Conservation (phyloP, 768 basidiomycete genomes). For the Leccinum arenicola region DNA sequence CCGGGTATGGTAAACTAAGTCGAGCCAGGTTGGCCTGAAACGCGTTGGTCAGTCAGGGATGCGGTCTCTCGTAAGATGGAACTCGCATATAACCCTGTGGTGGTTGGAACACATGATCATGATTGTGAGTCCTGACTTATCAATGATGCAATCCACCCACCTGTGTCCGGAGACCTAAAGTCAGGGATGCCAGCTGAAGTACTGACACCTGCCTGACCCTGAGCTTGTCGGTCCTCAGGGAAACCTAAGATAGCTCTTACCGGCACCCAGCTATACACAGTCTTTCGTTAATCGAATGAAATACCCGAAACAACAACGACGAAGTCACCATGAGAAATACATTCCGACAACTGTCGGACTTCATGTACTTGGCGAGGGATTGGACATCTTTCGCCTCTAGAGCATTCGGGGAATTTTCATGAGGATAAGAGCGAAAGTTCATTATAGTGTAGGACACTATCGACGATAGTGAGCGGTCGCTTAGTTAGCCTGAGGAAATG, state of each 20-base stretch:
- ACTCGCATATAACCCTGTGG: constrained; percentile 30
- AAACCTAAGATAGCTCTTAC: constrained; percentile 34
- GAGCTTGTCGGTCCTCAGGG: background rate
- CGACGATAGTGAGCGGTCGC: background rate
- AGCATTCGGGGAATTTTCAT: constrained; percentile 12
- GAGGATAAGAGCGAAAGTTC: constrained; percentile 6
- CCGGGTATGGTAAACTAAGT: constrained; percentile 83
- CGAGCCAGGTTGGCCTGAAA: constrained; percentile 71
- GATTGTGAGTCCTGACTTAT: background rate
- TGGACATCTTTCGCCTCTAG: constrained; percentile 39
- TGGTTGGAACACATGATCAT: background rate
- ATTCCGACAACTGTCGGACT: constrained; percentile 63
- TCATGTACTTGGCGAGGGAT: constrained; percentile 63
- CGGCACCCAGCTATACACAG: constrained; percentile 57
- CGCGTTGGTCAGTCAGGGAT: background rate
- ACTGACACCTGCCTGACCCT: constrained; percentile 52
- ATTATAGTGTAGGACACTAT: constrained; percentile 2
- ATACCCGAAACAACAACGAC: background rate
- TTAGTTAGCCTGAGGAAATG: background rate
- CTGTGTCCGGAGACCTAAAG: constrained; percentile 84
- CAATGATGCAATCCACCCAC: constrained; percentile 35
- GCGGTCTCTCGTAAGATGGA: background rate
- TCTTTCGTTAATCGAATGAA: constrained; percentile 5
- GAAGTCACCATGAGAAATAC: constrained; percentile 67
- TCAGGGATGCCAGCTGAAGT: constrained; percentile 87